Base-by-base conservation (phyloP, 2,329 filamentous ascomycete species). In the Emmonsiellopsis sp. region DNA sequence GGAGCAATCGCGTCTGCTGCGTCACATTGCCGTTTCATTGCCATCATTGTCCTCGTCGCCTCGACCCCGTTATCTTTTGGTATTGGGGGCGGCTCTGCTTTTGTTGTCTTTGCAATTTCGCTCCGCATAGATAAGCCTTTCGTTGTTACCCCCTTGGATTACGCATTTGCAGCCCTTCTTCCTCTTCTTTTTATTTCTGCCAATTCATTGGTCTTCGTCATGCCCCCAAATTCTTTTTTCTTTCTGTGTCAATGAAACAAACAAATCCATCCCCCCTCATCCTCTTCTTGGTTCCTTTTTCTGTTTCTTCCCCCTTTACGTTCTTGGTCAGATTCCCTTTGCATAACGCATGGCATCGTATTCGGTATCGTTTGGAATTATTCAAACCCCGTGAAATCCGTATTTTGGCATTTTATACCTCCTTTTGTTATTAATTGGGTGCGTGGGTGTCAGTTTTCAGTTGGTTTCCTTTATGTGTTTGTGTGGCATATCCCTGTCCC, bases 21-120 rank as follows among this genome's bases (percentile, higher is more conserved):
- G 49, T 42, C 49, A 51, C 49, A 51, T 51, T 51, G 37, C 37
- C 37, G 10, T 40, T 40, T 40, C 14, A 3, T 40, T 40, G 37
- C 37, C 37, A 11, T 40, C 37, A 14, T 40, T 40, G 27, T 36
- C n/a, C 31, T 31, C n/a, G 21, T 21, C 8, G 13, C n/a, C 13
- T 44, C 17, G 39, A 11, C 10, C 9, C 33, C 39, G 31, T 8
- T n/a, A 36, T 27, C 31, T 27, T 14, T 11, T 6, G 14, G 27
- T 43, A 10, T 51, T 40, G 4, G 32, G 13, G 14, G n/a, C 7
- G 27, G 33, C 14, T 47, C 17, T 47, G 17, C 44, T 32, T 47
- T 32, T 47, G n/a, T 47, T 47, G n/a, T 31, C 43, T 33, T 47
- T 10, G 11, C 37, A 11, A 11, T 14, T 3, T 14, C 37, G 11